phyloP scores from a whole-genome alignment of 192 early-diverging fungal genomes.

The Chytriomyces hyalinus region DNA sequence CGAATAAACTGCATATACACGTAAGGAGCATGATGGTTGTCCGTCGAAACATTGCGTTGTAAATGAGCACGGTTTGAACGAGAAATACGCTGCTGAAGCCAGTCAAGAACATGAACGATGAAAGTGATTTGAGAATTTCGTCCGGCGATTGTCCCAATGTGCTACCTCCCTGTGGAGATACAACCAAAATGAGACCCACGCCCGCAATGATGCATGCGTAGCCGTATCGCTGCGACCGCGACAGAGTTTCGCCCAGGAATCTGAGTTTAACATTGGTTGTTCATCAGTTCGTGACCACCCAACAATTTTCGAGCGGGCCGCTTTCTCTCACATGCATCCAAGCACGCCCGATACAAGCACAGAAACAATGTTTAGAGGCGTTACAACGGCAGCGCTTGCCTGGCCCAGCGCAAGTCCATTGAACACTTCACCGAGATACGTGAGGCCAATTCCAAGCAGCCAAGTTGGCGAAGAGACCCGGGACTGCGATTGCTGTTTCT shows the following conservation, averaged over 20 bases:
- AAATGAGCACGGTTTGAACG: conserved; percentile 33
- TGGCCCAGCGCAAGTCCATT: conserved; percentile 39
- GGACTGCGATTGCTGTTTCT: neutral
- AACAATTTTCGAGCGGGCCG: no score
- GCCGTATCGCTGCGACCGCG: conserved; percentile 25
- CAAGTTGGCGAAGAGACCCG: conserved; percentile 22
- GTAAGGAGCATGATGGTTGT: conserved; percentile 25
- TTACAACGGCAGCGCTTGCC: conserved; percentile 42
- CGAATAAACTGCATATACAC: conserved; percentile 36
- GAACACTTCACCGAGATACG: conserved; percentile 40
- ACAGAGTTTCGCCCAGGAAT: conserved; percentile 34
- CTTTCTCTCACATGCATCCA: neutral
- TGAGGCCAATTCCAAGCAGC: conserved; percentile 34
- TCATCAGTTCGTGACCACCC: no score
- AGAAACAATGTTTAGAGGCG: conserved; percentile 41
- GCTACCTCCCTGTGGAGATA: conserved; percentile 23
- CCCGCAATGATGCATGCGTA: conserved; percentile 31
- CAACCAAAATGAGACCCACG: conserved; percentile 35
- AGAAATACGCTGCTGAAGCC: conserved; percentile 32
- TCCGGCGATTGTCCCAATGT: conserved; percentile 15
- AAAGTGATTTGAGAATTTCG: conserved; percentile 23
- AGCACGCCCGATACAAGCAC: conserved; percentile 38
- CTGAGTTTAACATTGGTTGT: neutral
- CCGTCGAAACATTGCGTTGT: conserved; percentile 15
- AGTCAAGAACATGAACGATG: conserved; percentile 7